Percentiles rank a stretch among this genome's conserved stretches.
Evolutionary conservation across 148 eudicot species (phyloP).

Genomic region (Vaccinium macrocarpon): DNA sequence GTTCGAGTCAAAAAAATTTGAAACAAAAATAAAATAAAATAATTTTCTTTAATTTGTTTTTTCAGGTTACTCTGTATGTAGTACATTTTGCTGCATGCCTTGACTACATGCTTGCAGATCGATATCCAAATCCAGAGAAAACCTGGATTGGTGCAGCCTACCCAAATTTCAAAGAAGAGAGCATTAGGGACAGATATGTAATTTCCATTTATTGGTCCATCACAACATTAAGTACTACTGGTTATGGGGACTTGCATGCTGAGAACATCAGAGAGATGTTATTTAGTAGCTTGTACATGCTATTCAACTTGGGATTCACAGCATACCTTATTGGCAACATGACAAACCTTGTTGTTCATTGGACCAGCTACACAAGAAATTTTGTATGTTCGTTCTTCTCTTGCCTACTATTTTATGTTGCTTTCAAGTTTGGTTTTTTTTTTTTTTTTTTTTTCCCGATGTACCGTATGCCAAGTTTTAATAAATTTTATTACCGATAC

Average conservation of each 20-base stretch:
- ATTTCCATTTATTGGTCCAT: conserved; percentile 84
- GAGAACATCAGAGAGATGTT: conserved; percentile 79
- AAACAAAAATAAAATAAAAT: not conserved
- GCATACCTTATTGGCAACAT: conserved; percentile 92
- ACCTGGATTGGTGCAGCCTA: conserved; percentile 87
- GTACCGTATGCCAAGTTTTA: too few relatives aligned
- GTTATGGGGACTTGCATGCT: conserved; percentile 91
- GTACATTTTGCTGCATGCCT: conserved; percentile 95
- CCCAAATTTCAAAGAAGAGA: conserved; percentile 56
- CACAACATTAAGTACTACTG: conserved; percentile 78
- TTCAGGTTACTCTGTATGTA: conserved; percentile 86
- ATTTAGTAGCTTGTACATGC: conserved; percentile 69
- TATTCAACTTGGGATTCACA: conserved; percentile 89
- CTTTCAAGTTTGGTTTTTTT: too few relatives aligned
- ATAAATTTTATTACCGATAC: too few relatives aligned
- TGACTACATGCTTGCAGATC: conserved; percentile 73
- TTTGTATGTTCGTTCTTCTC: conserved; percentile 42
- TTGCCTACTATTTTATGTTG: not conserved
- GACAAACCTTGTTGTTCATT: conserved; percentile 89
- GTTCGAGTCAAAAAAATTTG: too few relatives aligned
- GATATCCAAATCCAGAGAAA: conserved; percentile 51
- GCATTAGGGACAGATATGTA: conserved; percentile 70
- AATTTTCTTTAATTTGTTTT: not conserved
- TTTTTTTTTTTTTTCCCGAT: too few relatives aligned
- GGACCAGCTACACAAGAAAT: conserved; percentile 85